These are phyloP conservation scores for Hibiscus trionum DNA, from an alignment of 345 rosid species.

Conservation along the genomic window DNA sequence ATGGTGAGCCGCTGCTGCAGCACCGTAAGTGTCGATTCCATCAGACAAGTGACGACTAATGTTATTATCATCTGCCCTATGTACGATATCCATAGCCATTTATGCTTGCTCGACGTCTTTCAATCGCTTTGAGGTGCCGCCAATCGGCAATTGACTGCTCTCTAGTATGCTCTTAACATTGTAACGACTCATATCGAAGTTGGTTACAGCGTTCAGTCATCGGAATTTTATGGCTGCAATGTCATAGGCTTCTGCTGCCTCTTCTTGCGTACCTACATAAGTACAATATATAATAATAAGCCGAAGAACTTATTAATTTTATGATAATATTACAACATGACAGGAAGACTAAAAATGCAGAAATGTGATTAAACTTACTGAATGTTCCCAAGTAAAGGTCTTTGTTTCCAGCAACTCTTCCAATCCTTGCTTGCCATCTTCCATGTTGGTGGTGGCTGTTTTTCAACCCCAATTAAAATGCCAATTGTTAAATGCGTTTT, in stretches of 20 bases:
- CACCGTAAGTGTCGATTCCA: constrained; percentile 15
- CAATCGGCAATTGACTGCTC: constrained; percentile 68
- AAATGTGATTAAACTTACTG: constrained; percentile 29
- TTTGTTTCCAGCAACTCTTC: constrained; percentile 95
- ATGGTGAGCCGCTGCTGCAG: constrained; percentile 5
- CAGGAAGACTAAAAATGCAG: too few relatives aligned
- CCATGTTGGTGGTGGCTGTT: constrained; percentile 94
- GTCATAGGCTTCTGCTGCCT: constrained; percentile 98
- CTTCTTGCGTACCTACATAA: constrained; percentile 74
- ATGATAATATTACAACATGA: too few relatives aligned
- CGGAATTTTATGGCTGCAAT: constrained; percentile 92
- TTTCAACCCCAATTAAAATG: too few relatives aligned
- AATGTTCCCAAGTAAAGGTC: constrained; percentile 93
- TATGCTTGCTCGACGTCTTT: constrained; percentile 39
- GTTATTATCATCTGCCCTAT: constrained; percentile 5
- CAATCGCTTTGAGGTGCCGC: constrained; percentile 63
- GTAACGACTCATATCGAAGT: constrained; percentile 85
- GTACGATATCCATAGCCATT: constrained; percentile 15
- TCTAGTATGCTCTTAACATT: constrained; percentile 79
- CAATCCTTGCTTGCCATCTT: constrained; percentile 98
- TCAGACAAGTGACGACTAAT: constrained; percentile 15
- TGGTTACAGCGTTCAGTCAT: constrained; percentile 92
- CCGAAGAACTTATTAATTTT: too few relatives aligned
- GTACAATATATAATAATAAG: not conserved
- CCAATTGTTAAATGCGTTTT: too few relatives aligned